phyloP scores from a whole-genome alignment of 2,329 filamentous ascomycete species.

The Diplocarpon mali region DNA sequence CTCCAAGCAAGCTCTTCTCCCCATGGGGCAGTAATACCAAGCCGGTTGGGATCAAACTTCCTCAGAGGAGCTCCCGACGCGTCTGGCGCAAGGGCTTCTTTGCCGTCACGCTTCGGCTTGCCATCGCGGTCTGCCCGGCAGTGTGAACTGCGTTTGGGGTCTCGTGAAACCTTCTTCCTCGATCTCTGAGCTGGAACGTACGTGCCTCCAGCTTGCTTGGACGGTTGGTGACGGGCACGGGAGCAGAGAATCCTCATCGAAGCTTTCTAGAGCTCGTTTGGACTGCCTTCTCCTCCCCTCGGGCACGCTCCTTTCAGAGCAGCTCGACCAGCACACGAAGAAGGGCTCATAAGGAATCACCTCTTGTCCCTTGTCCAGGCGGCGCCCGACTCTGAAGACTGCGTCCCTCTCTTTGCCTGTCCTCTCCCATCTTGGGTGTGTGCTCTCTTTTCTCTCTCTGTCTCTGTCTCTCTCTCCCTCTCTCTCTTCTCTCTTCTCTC shows the following conservation, averaged over 20 bases:
- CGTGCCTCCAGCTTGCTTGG: conserved; percentile 20
- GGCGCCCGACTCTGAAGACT: no score
- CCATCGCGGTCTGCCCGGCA: conserved; percentile 19
- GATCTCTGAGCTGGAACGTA: conserved; percentile 21
- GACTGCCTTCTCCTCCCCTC: conserved; percentile 15
- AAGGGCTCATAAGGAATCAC: conserved; percentile 11
- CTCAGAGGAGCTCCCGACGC: conserved; percentile 11
- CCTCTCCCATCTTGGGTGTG: conserved; percentile 22
- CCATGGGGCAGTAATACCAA: conserved; percentile 22
- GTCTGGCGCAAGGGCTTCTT: conserved; percentile 10
- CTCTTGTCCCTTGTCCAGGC: conserved; percentile 6
- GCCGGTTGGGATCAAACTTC: conserved; percentile 27
- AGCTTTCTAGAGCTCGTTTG: conserved; percentile 21
- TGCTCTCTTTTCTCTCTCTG: no score
- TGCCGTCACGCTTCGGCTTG: conserved; percentile 6
- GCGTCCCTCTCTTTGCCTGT: background rate
- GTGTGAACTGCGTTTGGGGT: conserved; percentile 14
- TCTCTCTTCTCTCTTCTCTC: no score
- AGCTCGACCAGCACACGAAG: conserved; percentile 11
- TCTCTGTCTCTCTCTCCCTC: no score
- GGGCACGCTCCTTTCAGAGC: conserved; percentile 11
- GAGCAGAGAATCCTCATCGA: conserved; percentile 24
- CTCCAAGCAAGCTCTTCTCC: conserved; percentile 26
- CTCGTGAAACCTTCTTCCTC: conserved; percentile 25
- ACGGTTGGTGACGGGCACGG: conserved; percentile 22